Evolutionary conservation across 2,329 filamentous ascomycete genomes (phyloP).

Genomic region (Penicillium sp.): DNA sequence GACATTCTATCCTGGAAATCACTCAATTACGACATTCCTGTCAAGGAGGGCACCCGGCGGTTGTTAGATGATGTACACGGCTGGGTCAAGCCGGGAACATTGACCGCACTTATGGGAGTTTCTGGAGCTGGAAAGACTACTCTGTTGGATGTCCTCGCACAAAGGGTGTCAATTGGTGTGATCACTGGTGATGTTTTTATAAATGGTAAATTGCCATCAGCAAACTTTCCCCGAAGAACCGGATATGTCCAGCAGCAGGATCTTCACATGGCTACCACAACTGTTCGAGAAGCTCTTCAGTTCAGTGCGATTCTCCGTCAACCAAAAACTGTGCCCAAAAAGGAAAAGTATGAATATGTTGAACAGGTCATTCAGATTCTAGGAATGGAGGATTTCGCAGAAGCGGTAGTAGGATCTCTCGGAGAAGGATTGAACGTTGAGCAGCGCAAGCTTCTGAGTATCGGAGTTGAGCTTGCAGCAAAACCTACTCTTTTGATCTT

Average conservation of each 20-base stretch:
- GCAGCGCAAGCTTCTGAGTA: conserved; percentile 60
- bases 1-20: conserved; percentile 51
- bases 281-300: conserved; percentile 78
- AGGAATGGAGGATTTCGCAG: conserved; percentile 79
- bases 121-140: conserved; percentile 62
- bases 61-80: conserved; percentile 53
- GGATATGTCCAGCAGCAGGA: conserved; percentile 68
- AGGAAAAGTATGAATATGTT: conserved; percentile 79
- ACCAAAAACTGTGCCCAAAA: conserved; percentile 62
- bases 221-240: conserved; percentile 61
- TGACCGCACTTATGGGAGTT: conserved; percentile 59
- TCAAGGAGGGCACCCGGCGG: conserved; percentile 49
- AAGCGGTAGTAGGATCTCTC: conserved; percentile 75
- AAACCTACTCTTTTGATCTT: conserved; percentile 59
- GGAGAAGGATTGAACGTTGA: conserved; percentile 66
- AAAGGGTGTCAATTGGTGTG: conserved; percentile 58
- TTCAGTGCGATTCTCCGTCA: conserved; percentile 84
- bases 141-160: conserved; percentile 54
- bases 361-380: conserved; percentile 62
- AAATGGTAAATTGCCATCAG: conserved; percentile 55
- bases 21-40: conserved; percentile 52
- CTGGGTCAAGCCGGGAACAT: conserved; percentile 54
- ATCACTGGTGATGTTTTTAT: conserved; percentile 65
- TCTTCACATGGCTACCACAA: conserved; percentile 76
- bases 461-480: conserved; percentile 57